A percentile compares a stretch with the other conserved stretches of the same genome.
Conservation (phyloP, 495 filamentous ascomycete species). For the Parathielavia appendiculata region DNA sequence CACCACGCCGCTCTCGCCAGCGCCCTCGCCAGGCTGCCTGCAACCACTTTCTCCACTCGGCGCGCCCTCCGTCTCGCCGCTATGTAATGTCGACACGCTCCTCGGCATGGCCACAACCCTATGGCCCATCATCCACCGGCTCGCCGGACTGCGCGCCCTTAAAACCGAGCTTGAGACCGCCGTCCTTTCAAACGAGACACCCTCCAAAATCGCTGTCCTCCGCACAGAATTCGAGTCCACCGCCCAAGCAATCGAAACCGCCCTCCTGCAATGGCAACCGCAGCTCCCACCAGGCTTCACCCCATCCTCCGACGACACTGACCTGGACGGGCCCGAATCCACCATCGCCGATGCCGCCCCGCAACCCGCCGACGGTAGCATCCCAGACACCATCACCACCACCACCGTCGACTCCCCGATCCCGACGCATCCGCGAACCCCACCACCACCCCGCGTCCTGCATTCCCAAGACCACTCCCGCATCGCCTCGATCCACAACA, state of each 20-base stretch:
- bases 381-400: neutral
- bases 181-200: conserved; percentile 29
- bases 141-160: conserved; percentile 50
- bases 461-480: conserved; percentile 25
- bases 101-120: conserved; percentile 58
- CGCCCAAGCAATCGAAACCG: conserved; percentile 51
- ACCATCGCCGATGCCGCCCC: neutral
- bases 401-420: neutral
- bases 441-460: neutral
- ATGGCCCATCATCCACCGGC: conserved; percentile 59
- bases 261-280: conserved; percentile 52
- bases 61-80: conserved; percentile 39
- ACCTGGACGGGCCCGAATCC: neutral
- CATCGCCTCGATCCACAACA: conserved; percentile 51
- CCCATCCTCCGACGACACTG: conserved; percentile 7
- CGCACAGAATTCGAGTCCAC: conserved; percentile 52
- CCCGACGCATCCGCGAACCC: conserved; percentile 9
- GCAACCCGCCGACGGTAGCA: neutral
- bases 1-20: conserved; percentile 50
- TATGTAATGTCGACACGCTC: conserved; percentile 52
- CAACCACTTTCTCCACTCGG: conserved; percentile 44
- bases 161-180: conserved; percentile 48
- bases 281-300: conserved; percentile 32
- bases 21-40: conserved; percentile 43
- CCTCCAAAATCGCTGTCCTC: conserved; percentile 49